These are phyloP conservation scores for Gyromitra esculenta DNA, from an alignment of 2,329 filamentous ascomycete genomes.

Conservation along the genomic window DNA sequence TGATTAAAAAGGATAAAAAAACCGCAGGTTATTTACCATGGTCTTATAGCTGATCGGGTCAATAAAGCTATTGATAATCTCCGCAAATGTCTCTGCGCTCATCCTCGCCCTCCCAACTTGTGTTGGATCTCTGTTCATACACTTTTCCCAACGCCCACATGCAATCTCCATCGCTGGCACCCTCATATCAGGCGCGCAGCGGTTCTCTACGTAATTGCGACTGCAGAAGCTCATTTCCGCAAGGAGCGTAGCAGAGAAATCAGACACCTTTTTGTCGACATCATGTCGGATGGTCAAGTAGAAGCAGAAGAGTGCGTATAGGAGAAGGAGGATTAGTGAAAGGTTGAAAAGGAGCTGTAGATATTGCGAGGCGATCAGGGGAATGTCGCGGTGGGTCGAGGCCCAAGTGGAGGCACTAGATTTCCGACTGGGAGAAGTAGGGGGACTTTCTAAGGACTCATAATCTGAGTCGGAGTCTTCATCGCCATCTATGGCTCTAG, in stretches of 20 bases:
- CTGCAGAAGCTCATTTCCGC: conserved; percentile 78
- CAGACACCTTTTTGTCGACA: conserved; percentile 75
- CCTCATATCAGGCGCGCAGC: conserved; percentile 73
- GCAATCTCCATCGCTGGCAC: conserved; percentile 76
- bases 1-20: background rate
- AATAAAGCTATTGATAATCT: conserved; percentile 93
- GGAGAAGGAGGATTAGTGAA: conserved; percentile 67
- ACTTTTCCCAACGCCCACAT: conserved; percentile 84
- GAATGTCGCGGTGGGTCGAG: conserved; percentile 69
- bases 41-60: conserved; percentile 89
- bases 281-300: conserved; percentile 77
- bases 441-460: conserved; percentile 62
- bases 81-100: conserved; percentile 85
- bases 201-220: conserved; percentile 77
- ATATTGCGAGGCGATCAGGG: conserved; percentile 70
- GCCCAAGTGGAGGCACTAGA: conserved; percentile 58
- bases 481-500: conserved; percentile 56
- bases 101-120: conserved; percentile 81
- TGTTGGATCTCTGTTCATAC: conserved; percentile 84
- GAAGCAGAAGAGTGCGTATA: conserved; percentile 76
- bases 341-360: conserved; percentile 72
- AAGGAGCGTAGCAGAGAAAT: conserved; percentile 74
- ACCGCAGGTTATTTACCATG: conserved; percentile 65
- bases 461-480: conserved; percentile 20
- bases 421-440: conserved; percentile 15